Evolutionary conservation across 345 rosid species (phyloP), one percentile per base, ranked within the genome.

Genomic region (Salix viminalis): DNA sequence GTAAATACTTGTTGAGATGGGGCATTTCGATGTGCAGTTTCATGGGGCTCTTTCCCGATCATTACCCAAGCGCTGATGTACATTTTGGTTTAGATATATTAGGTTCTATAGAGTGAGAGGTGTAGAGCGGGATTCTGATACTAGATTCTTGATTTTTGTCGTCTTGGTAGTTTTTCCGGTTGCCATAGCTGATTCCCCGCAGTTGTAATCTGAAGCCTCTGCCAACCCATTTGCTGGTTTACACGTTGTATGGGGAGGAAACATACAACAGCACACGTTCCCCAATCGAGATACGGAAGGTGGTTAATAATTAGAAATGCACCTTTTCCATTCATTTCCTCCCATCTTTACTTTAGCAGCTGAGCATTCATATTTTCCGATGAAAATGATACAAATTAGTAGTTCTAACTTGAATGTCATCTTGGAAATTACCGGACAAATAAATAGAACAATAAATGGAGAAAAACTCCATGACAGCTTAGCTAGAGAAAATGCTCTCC

Each of bases 11-110:
- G 71, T 44, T 16, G 44, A 60, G 70, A 32, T 5, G 67, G 70
- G 80, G 78, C 80, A 58, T 64, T 56, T 39, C 39, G 62, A n/a
- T 67, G 56, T 70, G 78, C 54, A 15, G 65, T 84, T 81, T 68
- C 46, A 58, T 60, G 80, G 80, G 81, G 78, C 79, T 81, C 83
- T 81, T 42, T 86, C 86, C 91, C 80, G 82, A 86, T 80, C 90
- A 75, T 83, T 73, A 85, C 81, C 84, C 87, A 83, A 86, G 88
- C 83, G 84, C 73, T 70, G 81, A 67, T 79, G 87, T 85, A 79
- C 73, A 84, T 82, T 82, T 78, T 54, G 54, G 79, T 75, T 79
- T 80, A 84, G 84, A 71, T 74, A 56, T 3, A 56, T 3, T 75
- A 75, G 80, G 64, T 74, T 56, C 24, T 77, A 67, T 48, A 78